Conservation (phyloP, 139 green algal species). For the Monoraphidium neglectum region DNA sequence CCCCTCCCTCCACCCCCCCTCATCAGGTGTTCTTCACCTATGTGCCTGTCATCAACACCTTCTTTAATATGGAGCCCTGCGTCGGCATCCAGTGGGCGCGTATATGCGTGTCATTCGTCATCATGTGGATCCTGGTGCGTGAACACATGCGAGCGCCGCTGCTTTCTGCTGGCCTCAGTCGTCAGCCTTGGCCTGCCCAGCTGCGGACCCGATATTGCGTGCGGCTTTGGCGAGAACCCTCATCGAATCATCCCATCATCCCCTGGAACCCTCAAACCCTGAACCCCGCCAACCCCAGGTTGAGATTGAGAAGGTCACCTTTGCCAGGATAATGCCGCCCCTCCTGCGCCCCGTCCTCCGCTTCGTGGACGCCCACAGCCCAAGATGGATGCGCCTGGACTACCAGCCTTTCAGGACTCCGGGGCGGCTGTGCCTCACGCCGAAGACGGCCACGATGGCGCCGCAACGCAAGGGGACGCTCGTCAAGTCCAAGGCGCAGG, state of each 20-base stretch:
- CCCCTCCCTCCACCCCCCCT: too few species aligned
- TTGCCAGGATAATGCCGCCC: conserved; percentile 20
- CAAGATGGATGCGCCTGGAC: not conserved
- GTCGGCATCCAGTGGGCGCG: conserved; percentile 24
- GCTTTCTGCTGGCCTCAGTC: not conserved
- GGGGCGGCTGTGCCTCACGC: too few species aligned
- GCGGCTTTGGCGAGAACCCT: not conserved
- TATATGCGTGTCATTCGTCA: conserved; percentile 21
- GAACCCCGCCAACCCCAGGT: too few species aligned
- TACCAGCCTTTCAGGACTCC: too few species aligned
- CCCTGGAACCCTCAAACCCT: too few species aligned
- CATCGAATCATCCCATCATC: not conserved
- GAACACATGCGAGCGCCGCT: not conserved
- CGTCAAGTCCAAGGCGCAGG: too few species aligned
- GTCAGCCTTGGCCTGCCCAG: not conserved
- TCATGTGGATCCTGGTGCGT: not conserved
- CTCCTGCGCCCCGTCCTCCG: conserved; percentile 10
- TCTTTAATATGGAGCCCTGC: conserved; percentile 25
- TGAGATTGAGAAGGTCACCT: not conserved
- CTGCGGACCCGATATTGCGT: not conserved
- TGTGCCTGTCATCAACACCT: conserved; percentile 16
- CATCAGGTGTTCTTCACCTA: conserved; percentile 20
- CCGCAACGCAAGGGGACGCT: too few species aligned
- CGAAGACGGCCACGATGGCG: too few species aligned
- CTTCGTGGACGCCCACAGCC: not conserved